phyloP scores from a whole-genome alignment of 176 grass and related monocot genomes.

The Juncus effusus region DNA sequence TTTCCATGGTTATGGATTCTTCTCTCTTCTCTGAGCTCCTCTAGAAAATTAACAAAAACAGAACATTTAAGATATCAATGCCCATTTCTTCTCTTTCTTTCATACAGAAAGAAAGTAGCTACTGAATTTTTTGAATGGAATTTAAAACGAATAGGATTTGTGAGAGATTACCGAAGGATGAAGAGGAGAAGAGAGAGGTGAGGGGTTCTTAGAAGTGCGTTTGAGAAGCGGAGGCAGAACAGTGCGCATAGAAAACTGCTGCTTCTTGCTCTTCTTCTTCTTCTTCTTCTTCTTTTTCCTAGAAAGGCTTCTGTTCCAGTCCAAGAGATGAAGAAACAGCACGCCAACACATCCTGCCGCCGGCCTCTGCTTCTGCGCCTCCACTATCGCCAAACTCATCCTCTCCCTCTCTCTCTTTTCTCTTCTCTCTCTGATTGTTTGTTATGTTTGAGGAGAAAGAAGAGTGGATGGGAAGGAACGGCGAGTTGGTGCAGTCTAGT shows the following conservation, averaged over 20 bases:
- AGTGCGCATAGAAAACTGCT: constrained; percentile 25
- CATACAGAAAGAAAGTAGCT: too few species aligned
- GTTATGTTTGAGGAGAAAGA: constrained; percentile 24
- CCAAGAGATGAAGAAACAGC: constrained; percentile 74
- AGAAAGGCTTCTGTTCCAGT: constrained; percentile 79
- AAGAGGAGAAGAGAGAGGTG: constrained; percentile 25
- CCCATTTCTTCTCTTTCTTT: neutral
- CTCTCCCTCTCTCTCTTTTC: constrained; percentile 13
- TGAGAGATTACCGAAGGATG: constrained; percentile 21
- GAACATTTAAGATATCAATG: neutral
- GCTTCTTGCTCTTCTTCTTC: constrained; percentile 36
- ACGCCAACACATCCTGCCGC: constrained; percentile 50
- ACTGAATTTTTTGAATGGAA: neutral
- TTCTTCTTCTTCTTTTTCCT: constrained; percentile 40
- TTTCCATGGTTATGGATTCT: neutral
- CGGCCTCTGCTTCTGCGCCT: constrained; percentile 36
- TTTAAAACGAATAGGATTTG: constrained; percentile 23
- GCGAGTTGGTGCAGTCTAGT: constrained; percentile 27
- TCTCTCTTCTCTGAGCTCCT: constrained; percentile 1
- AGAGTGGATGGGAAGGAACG: constrained; percentile 53
- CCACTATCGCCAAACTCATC: constrained; percentile 84
- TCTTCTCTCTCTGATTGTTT: neutral
- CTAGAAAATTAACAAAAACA: neutral
- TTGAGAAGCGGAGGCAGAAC: constrained; percentile 45
- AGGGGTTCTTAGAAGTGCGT: constrained; percentile 32